Base-by-base conservation (phyloP, 2,329 filamentous ascomycete species). In the Aspergillus terreus region DNA sequence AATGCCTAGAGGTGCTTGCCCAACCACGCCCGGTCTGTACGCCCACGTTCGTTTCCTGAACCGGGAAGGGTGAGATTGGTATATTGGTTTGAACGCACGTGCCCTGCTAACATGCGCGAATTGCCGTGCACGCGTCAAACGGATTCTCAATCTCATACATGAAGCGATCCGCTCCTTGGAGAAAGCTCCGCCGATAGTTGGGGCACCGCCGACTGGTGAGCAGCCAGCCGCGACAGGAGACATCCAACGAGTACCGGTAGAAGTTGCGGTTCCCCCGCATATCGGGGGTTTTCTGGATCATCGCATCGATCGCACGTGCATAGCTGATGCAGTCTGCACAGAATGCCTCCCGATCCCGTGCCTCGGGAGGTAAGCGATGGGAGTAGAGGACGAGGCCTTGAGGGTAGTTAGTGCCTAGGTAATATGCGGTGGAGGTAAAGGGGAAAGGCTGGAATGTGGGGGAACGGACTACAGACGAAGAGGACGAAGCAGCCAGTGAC, bases 301-400 rank as follows among this genome's bases (percentile, higher is more conserved):
- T 52, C 15, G 23, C 33, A 6, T 59, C 49, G 23, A 59, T 47
- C 2, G 44, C 44, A 12, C 47, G 38, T n/a, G 54, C 51, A 40
- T 59, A 58, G 41, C 50, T 50, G 6, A 59, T 41, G 44, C 57
- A 59, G 32, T 54, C 53, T 6, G 54, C 51, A 32, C 57, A 59
- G 33, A 47, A 51, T 6, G 45, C 52, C 6, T 17, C 15, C 19
- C 40, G 15, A 21, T 42, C 40, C 6, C 17, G 40, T 14, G 40
- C 40, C 17, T 42, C 40, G 5, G 40, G 40, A 5, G 40, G 40
- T 12, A 23, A 9, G 5, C 40, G 40, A 17, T 42, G 19, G 5
- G 40, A 19, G 17, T 42, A 42, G 40, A 42, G 14, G 15, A 42
- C 11, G 15, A 42, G 15, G 40, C 40, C 40, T 42, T 7, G 6